Evolutionary conservation across 129 eudicot species (phyloP).

Genomic region (Helianthus tuberosus): DNA sequence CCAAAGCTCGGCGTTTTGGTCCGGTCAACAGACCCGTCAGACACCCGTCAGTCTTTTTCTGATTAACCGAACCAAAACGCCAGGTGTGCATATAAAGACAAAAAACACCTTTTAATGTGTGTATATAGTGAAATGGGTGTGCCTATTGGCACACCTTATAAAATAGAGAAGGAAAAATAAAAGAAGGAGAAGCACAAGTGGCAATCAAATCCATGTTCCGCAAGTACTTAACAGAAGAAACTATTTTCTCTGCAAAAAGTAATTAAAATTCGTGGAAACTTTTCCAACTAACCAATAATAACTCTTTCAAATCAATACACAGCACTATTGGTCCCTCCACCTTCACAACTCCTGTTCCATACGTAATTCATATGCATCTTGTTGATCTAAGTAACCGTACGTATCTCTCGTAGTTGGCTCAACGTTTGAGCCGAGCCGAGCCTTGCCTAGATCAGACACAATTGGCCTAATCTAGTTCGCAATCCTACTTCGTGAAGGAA

Average conservation of each 20-base stretch:
- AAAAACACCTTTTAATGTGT: too few relatives aligned
- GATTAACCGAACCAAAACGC: too few relatives aligned
- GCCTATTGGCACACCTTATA: background rate
- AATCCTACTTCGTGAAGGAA: too few relatives aligned
- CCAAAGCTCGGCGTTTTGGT: too few relatives aligned
- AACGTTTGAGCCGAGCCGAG: background rate
- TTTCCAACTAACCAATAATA: conserved; percentile 35
- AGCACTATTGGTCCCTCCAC: conserved; percentile 22
- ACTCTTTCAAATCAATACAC: conserved; percentile 20
- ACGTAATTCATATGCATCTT: conserved; percentile 4
- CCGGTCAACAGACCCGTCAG: too few relatives aligned
- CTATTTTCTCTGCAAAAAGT: conserved; percentile 37
- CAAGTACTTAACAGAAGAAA: conserved; percentile 37
- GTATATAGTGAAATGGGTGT: too few relatives aligned
- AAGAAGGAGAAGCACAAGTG: conserved; percentile 28
- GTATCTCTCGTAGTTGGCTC: background rate
- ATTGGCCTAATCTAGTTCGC: too few relatives aligned
- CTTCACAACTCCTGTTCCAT: background rate
- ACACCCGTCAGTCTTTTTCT: too few relatives aligned
- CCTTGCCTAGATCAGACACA: too few relatives aligned
- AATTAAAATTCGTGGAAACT: conserved; percentile 13
- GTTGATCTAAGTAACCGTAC: background rate
- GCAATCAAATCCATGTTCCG: conserved; percentile 56
- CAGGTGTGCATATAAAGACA: too few relatives aligned
- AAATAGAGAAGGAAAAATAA: background rate